Evolutionary conservation across 192 early-diverging fungal genomes (phyloP).

Genomic region (Kickxella alabastrina): DNA sequence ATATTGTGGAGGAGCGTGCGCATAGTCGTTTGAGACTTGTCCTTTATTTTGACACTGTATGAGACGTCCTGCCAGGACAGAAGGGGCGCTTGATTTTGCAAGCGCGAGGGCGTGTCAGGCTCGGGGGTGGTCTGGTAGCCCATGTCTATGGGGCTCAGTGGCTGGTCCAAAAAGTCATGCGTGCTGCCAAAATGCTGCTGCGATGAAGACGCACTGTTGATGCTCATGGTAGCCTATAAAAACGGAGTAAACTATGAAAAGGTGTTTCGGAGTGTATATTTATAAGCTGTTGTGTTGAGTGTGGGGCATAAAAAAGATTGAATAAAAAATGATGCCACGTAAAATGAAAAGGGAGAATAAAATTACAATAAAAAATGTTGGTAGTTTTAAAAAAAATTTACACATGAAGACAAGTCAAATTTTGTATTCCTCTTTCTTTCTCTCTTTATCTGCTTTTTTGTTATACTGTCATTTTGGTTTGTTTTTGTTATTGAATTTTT

Average conservation of each 20-base stretch:
- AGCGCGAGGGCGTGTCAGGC: not conserved
- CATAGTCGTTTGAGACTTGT: slow-evolving; percentile 37
- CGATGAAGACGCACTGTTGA: slow-evolving; percentile 15
- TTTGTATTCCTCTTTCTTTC: too few species aligned
- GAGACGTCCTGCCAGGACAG: slow-evolving; percentile 41
- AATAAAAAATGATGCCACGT: too few species aligned
- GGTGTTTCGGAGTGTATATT: too few species aligned
- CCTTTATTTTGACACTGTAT: slow-evolving; percentile 45
- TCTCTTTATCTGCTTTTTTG: too few species aligned
- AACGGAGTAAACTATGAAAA: slow-evolving; percentile 1
- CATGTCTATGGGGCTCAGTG: slow-evolving; percentile 25
- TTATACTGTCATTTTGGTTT: too few species aligned
- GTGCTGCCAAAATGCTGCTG: slow-evolving; percentile 44
- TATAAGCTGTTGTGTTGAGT: too few species aligned
- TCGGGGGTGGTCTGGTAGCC: not conserved
- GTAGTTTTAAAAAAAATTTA: not conserved
- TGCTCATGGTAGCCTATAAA: slow-evolving; percentile 4
- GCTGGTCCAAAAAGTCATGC: slow-evolving; percentile 46
- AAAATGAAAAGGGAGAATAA: not conserved
- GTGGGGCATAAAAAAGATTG: too few species aligned
- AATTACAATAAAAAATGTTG: not conserved
- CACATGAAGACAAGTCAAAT: not conserved
- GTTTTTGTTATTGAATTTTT: too few species aligned
- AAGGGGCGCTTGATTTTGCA: slow-evolving; percentile 20
- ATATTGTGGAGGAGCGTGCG: slow-evolving; percentile 63